Base-by-base conservation (phyloP, 2,329 filamentous ascomycete genomes). In the Xylariaceae sp. region DNA sequence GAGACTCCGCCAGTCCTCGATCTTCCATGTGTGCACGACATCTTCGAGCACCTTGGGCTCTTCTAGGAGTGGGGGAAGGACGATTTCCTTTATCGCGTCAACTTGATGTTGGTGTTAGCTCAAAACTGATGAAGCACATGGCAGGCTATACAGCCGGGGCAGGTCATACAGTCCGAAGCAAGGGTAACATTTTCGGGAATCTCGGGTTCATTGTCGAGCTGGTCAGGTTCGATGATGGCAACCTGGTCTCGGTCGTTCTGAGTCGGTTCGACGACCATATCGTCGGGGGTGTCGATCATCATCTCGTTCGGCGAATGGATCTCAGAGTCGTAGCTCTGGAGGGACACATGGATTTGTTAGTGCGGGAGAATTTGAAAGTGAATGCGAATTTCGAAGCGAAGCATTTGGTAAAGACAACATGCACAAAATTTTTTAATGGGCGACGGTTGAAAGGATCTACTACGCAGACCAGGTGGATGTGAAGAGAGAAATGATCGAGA, bases 41-140 rank as follows among this genome's bases (percentile, higher is more conserved):
- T 96, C 90, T 56, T 87, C 87, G 64, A 93, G 82, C 39, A 88
- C 87, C 70, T 91, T 89, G 64, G 92, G 86, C 66, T 96, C 91
- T 66, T 91, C 86, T 62, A 78, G 68, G 52, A 92, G 78, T 57
- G 88, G 85, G 9, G 86, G 85, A 60, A 97, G 82, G 66, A 92
- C 85, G 65, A 88, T 78, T 68, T 90, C 87, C 78, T 88, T 89
- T 84, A 97, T 96, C 53, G 89, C 88, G 66, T 95, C 89, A 76
- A 85, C 89, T 92, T 69, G 57, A 66, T 59, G 57, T 57, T 55
- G 55, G 49, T 59, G 67, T 74, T 64, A 75, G 70, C 61, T 62
- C 35, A 57, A 39, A 18, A 23, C 52, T 48, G 42, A 53, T 48
- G 42, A 53, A 44, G 8, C 23, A n/a, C n/a, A 35, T 30, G 13